Percentiles rank a stretch among this genome's conserved stretches.
Conservation (phyloP, 2,329 filamentous ascomycete genomes). For the Dactylonectria estremocensis region DNA sequence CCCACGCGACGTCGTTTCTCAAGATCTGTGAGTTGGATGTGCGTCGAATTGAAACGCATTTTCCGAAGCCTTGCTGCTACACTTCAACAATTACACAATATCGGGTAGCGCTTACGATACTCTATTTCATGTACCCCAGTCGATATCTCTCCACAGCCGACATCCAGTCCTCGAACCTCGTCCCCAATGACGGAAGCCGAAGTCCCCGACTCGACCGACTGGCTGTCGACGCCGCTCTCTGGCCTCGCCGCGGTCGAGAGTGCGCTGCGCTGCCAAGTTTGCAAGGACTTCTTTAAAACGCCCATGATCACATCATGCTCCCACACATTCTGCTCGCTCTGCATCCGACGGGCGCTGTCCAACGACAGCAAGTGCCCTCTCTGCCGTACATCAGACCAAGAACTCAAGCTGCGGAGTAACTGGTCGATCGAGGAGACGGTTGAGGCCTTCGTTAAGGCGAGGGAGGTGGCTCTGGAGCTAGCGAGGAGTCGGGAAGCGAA, state of each 20-base stretch:
- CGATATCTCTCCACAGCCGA: background rate
- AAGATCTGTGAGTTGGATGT: background rate
- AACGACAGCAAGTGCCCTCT: conserved; percentile 90
- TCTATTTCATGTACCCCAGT: background rate
- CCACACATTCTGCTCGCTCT: conserved; percentile 97
- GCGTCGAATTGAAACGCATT: background rate
- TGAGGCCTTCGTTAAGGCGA: conserved; percentile 79
- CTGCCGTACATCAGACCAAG: conserved; percentile 85
- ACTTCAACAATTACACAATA: background rate
- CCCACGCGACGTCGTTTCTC: conserved; percentile 36
- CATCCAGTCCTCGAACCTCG: background rate
- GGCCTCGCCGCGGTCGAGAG: conserved; percentile 82
- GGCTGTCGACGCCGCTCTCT: conserved; percentile 79
- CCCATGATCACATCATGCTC: conserved; percentile 96
- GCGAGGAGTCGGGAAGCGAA: conserved; percentile 59
- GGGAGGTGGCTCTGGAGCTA: conserved; percentile 74
- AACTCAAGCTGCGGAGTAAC: conserved; percentile 87
- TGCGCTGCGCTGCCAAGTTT: conserved; percentile 93
- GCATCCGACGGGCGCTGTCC: conserved; percentile 89
- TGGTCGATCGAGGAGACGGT: conserved; percentile 89
- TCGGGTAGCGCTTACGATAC: too few species aligned
- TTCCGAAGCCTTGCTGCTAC: background rate
- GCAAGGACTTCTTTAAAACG: conserved; percentile 96
- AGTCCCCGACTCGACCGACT: conserved; percentile 87
- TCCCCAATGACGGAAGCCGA: conserved; percentile 53